Conservation (phyloP, 208 protist species). For the Porcisia deanei region DNA sequence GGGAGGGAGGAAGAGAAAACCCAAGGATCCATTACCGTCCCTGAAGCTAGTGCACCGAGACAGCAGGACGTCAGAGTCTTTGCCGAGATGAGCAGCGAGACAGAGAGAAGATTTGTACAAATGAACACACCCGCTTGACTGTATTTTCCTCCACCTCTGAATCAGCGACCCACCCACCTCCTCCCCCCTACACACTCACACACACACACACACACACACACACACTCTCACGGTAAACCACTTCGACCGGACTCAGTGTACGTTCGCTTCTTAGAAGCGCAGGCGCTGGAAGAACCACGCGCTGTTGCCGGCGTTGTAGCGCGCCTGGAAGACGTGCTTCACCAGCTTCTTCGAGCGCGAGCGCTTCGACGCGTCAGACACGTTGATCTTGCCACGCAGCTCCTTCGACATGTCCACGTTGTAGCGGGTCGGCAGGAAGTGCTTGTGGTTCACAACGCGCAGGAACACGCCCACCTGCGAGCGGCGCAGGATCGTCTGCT, state of each 20-base stretch:
- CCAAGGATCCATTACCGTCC: background rate
- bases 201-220: too few species aligned
- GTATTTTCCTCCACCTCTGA: background rate
- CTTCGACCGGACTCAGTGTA: slow-evolving; percentile 91
- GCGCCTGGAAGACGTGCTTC: slow-evolving; percentile 93
- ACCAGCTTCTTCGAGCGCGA: slow-evolving; percentile 83
- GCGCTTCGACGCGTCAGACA: slow-evolving; percentile 91
- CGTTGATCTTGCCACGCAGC: slow-evolving; percentile 91
- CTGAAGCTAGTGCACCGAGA: background rate
- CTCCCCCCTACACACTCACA: too few species aligned
- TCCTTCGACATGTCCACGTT: slow-evolving; percentile 93
- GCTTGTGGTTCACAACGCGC: slow-evolving; percentile 98
- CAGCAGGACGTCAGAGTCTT: background rate
- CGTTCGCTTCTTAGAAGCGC: slow-evolving; percentile 92
- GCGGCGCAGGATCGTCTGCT: slow-evolving; percentile 92
- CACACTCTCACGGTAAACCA: background rate
- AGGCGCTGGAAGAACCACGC: slow-evolving; percentile 99
- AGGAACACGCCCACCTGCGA: slow-evolving; percentile 96
- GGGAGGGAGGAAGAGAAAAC: background rate
- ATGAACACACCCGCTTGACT: too few species aligned
- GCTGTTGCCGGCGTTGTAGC: slow-evolving; percentile 97
- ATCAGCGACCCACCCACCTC: background rate
- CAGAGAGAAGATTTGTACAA: background rate
- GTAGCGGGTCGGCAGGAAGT: slow-evolving; percentile 98
- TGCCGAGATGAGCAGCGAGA: background rate